Evolutionary conservation across 1,284 basidiomycete species (phyloP), one percentile per base, ranked within the genome.

Genomic region (Melampsora americana): DNA sequence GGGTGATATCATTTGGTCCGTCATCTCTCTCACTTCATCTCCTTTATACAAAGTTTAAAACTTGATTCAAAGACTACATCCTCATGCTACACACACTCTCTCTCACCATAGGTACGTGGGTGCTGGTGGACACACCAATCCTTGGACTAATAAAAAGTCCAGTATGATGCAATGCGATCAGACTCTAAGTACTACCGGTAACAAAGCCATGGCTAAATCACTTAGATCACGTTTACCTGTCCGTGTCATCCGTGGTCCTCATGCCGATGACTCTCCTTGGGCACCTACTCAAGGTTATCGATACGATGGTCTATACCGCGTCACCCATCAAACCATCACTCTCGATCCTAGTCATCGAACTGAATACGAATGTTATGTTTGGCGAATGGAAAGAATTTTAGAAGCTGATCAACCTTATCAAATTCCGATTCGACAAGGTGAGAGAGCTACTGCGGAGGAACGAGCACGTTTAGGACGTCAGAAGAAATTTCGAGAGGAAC

Each of bases 211-310:
- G 12, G 46, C 14, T n/a, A 84, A 82, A 71, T 92, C 90, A 32
- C 83, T 93, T 39, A 83, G 87, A 83, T 84, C 82, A 70, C 86
- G 86, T 77, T 90, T 89, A 76, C 92, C 91, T 20, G 85, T 94
- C 14, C 86, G 92, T 14, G 91, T 94, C 3, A 88, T 94, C 73
- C 87, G 92, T 32, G 92, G 92, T 0, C 92, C 83, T 85, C 92
- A 93, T 81, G 93, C 93, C 80, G 83, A 88, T 16, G 81, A 83
- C n/a, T 90, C 89, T 0, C 66, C 77, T 23, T 81, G 75, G 69
- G 78, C 80, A 2, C 82, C 82, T 0, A 14, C 0, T 0, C 67
- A 77, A 32, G 80, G 90, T 20, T 93, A 93, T 80, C 88, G 92
- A 11, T 94, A 94, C 80, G 90, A 92, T 79, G 92, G 92, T 0